Base-by-base conservation (phyloP, 2,329 filamentous ascomycete species). In the Nothophoma quercina region DNA sequence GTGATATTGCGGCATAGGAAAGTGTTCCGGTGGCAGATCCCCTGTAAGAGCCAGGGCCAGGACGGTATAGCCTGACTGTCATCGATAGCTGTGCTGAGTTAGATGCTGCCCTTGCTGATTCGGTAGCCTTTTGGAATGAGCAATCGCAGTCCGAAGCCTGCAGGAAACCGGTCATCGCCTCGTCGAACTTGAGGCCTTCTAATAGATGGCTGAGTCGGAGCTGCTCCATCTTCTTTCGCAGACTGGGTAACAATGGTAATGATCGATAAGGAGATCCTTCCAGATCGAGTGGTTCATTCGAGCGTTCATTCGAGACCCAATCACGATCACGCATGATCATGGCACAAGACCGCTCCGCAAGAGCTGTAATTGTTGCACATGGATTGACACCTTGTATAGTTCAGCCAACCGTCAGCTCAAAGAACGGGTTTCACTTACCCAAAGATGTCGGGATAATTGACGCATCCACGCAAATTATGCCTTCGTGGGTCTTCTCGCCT, bases 331-430 rank as follows among this genome's bases (percentile, higher is more conserved):
- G 23, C 23, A 63, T 32, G 44, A 63, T 19, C 58, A 63, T 6
- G 67, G 84, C 81, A 6, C 88, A 79, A 0, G 83, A 83, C 8
- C 87, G 78, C 71, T 89, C 87, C 0, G 87, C 86, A 16, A 90
- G 78, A 2, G 87, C 87, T 0, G 86, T 82, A 58, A 89, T 89
- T 1, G 87, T 90, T 1, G 87, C 87, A 44, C 88, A 81, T 0
- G 87, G 87, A 62, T 90, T 90, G 3, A 85, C 84, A 0, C 64
- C 44, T 47, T n/a, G n/a, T n/a, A n/a, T n/a, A n/a, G n/a, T n/a
- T n/a, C n/a, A n/a, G n/a, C n/a, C n/a, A n/a, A n/a, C n/a, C n/a
- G n/a, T n/a, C n/a, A n/a, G n/a, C n/a, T n/a, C n/a, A n/a, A n/a
- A n/a, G n/a, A n/a, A n/a, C n/a, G n/a, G n/a, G n/a, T n/a, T n/a